Evolutionary conservation across 192 early-diverging fungal species (phyloP).

Genomic region (Cetraspora pellucida): DNA sequence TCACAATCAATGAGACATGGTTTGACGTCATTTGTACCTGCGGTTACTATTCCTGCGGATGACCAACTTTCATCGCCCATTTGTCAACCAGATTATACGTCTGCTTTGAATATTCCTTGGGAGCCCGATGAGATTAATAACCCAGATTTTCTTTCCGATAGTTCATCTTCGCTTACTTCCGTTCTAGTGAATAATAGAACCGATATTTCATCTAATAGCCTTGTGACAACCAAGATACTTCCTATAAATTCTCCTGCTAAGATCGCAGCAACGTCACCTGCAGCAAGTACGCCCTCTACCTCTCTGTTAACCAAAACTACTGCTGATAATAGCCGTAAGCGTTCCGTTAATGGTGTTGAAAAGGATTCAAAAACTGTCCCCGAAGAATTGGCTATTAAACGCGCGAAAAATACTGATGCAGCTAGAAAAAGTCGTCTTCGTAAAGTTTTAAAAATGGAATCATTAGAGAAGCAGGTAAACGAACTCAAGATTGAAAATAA

Average conservation of each 20-base stretch:
- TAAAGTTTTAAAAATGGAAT: conserved; percentile 83
- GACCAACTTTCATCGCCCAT: not conserved
- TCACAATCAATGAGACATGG: not conserved
- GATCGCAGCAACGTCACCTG: not conserved
- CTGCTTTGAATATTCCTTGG: conserved; percentile 25
- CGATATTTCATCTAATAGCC: not conserved
- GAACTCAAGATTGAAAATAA: conserved; percentile 81
- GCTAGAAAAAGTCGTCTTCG: conserved; percentile 88
- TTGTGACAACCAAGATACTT: too few species aligned
- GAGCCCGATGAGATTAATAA: not conserved
- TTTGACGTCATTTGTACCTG: too few species aligned
- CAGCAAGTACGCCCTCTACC: not conserved
- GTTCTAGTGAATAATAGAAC: not conserved
- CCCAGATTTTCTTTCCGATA: not conserved
- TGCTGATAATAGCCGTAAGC: not conserved
- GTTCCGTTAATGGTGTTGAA: not conserved
- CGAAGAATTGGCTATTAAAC: conserved; percentile 56
- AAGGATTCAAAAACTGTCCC: conserved; percentile 37
- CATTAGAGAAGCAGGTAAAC: conserved; percentile 77
- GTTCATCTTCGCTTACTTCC: not conserved
- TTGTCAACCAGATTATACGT: not conserved
- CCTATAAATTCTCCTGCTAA: too few species aligned
- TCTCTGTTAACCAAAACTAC: not conserved
- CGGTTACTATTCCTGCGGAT: not conserved
- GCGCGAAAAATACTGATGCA: conserved; percentile 88